A percentile compares a stretch with the other conserved stretches of the same genome.
Conservation (phyloP, 306 rosid species). For the Lagenaria siceraria region DNA sequence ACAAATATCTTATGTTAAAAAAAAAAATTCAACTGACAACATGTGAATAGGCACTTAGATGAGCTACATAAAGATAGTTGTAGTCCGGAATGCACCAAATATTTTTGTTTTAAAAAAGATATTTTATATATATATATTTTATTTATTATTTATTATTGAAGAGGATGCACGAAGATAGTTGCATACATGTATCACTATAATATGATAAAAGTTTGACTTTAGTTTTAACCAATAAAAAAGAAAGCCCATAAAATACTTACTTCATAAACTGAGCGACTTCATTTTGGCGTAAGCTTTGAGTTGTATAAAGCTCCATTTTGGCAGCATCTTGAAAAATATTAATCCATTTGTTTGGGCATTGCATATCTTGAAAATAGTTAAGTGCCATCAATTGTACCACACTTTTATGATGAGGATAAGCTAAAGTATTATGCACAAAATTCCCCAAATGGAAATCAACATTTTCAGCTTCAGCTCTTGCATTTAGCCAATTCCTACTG, state of each 20-base stretch:
- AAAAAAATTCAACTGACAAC: no score
- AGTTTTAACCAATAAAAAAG: no score
- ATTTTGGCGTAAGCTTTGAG: constrained; percentile 17
- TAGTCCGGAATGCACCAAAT: no score
- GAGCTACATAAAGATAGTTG: no score
- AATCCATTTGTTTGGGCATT: constrained; percentile 23
- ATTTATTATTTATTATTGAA: no score
- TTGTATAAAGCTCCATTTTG: constrained; percentile 24
- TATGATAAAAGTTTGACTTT: no score
- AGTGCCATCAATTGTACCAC: constrained; percentile 29
- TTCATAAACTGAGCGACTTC: constrained; percentile 31
- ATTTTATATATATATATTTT: no score
- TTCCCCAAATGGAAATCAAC: background rate
- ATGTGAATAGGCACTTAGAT: no score
- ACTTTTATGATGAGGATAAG: constrained; percentile 45
- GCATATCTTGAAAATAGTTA: constrained; percentile 12
- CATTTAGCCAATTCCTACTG: background rate
- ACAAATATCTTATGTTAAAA: no score
- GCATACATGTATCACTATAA: no score
- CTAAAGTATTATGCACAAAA: constrained; percentile 22
- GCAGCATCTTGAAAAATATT: constrained; percentile 27
- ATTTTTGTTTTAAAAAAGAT: no score
- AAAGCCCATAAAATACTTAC: constrained; percentile 15
- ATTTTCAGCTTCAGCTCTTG: background rate
- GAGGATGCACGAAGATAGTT: no score